Percentiles rank a stretch among this genome's conserved stretches.
phyloP scores from a whole-genome alignment of 805 yeast genomes.

The Cyberlindnera maritima region DNA sequence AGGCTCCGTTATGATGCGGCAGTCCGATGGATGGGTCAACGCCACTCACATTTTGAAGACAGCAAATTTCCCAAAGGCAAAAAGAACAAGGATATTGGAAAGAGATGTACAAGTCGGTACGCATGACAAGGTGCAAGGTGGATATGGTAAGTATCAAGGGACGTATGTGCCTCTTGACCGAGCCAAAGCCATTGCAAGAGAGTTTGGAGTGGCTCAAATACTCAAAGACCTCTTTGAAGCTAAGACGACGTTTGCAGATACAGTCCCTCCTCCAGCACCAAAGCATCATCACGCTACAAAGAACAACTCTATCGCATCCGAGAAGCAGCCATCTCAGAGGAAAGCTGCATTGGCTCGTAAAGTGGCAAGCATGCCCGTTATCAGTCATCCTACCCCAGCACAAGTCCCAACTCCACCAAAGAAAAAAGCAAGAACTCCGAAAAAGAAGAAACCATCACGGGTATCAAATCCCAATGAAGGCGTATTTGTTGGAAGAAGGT shows the following conservation, averaged over 20 bases:
- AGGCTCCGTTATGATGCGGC: slow-evolving; percentile 76
- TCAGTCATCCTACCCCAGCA: background rate
- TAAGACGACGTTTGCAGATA: slow-evolving; percentile 45
- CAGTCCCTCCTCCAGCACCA: slow-evolving; percentile 58
- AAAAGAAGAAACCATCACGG: slow-evolving; percentile 12
- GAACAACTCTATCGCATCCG: slow-evolving; percentile 18
- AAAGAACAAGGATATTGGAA: slow-evolving; percentile 86
- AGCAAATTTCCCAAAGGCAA: slow-evolving; percentile 92
- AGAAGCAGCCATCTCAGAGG: slow-evolving; percentile 14
- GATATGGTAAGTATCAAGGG: slow-evolving; percentile 95
- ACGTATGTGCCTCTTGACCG: slow-evolving; percentile 90
- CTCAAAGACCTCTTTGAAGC: slow-evolving; percentile 68
- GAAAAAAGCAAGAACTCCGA: slow-evolving; percentile 28
- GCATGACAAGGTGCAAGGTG: slow-evolving; percentile 96
- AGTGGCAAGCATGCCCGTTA: slow-evolving; percentile 24
- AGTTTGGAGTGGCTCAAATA: slow-evolving; percentile 59
- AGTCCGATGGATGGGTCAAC: slow-evolving; percentile 80
- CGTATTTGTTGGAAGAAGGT: slow-evolving; percentile 23
- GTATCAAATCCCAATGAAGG: slow-evolving; percentile 25
- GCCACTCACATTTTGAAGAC: slow-evolving; percentile 95
- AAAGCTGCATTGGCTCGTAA: slow-evolving; percentile 24
- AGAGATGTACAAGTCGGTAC: slow-evolving; percentile 86
- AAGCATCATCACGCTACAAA: slow-evolving; percentile 63
- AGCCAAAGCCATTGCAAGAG: slow-evolving; percentile 65
- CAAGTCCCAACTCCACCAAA: slow-evolving; percentile 11